Percentiles rank a stretch among this genome's conserved stretches.
Conservation (phyloP, 2,329 filamentous ascomycete species). For the Epichloe uncinata region DNA sequence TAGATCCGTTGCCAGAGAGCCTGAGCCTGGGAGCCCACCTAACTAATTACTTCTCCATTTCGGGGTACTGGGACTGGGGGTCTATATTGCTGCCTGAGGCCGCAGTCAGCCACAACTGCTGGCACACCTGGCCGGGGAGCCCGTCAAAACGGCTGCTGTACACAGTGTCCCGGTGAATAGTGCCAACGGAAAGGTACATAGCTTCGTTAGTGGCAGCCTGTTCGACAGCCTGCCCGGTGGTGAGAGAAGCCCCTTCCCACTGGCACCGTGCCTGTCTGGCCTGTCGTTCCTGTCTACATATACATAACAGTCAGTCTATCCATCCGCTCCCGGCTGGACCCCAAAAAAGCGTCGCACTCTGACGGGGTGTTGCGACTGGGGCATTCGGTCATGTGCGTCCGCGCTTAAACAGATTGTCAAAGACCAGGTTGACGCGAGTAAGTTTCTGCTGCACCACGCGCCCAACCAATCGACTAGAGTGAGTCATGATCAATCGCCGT, state of each 20-base stretch:
- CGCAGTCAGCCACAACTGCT: not conserved
- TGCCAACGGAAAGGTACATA: not conserved
- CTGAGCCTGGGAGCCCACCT: conserved; percentile 10
- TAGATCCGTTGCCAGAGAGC: conserved; percentile 10
- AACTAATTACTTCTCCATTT: conserved; percentile 1
- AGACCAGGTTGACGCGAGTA: not conserved
- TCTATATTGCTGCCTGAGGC: conserved; percentile 9
- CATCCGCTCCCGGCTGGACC: no score
- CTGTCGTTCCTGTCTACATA: no score
- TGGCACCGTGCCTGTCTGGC: not conserved
- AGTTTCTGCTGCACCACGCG: not conserved
- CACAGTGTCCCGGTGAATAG: not conserved
- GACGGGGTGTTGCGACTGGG: not conserved
- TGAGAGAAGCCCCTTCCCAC: not conserved
- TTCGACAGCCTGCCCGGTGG: not conserved
- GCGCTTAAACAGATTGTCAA: not conserved
- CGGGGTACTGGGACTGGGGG: conserved; percentile 1
- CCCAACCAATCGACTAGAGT: not conserved
- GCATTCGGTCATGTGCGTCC: conserved; percentile 1
- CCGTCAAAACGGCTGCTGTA: not conserved
- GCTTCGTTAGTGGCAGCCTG: not conserved
- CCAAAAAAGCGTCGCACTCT: no score
- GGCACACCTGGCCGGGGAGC: not conserved
- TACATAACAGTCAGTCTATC: no score
- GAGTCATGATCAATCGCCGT: not conserved